These are phyloP conservation scores for Cryptosporidium parvum DNA, from an alignment of 169 alveolate species.

Conservation along the genomic window DNA sequence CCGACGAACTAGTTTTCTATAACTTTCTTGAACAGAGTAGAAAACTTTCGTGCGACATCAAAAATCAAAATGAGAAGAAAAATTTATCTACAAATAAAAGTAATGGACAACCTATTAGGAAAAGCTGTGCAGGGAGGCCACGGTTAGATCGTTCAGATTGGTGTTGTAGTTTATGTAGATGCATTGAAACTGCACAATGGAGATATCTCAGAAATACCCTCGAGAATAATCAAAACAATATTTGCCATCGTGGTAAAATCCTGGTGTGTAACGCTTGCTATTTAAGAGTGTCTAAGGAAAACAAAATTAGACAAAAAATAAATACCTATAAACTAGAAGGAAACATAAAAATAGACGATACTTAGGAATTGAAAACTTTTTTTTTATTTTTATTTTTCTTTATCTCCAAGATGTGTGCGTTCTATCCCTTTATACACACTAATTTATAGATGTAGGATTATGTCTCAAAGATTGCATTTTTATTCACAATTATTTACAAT, in stretches of 20 bases:
- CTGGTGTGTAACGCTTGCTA: conserved; percentile 78
- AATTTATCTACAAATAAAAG: conserved; percentile 32
- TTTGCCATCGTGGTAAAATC: conserved; percentile 74
- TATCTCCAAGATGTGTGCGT: conserved; percentile 34
- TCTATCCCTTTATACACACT: conserved; percentile 20
- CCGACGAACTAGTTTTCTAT: conserved; percentile 57
- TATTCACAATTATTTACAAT: background rate
- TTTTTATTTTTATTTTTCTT: background rate
- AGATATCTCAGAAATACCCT: conserved; percentile 61
- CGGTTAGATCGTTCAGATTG: conserved; percentile 71
- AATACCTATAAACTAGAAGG: conserved; percentile 51
- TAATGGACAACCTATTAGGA: conserved; percentile 42
- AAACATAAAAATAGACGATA: conserved; percentile 56
- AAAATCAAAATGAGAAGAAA: conserved; percentile 52
- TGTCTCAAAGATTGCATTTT: background rate
- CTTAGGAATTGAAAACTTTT: conserved; percentile 14
- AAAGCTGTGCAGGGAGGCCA: conserved; percentile 75
- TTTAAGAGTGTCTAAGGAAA: conserved; percentile 76
- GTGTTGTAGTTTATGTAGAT: conserved; percentile 74
- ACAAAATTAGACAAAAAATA: conserved; percentile 67
- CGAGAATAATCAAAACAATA: conserved; percentile 46
- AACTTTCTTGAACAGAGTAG: conserved; percentile 65
- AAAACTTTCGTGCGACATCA: conserved; percentile 57
- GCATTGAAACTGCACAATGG: conserved; percentile 72
- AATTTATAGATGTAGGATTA: background rate